Evolutionary conservation across 2,329 filamentous ascomycete genomes (phyloP).

Genomic region (Rasamsonia emersonii): DNA sequence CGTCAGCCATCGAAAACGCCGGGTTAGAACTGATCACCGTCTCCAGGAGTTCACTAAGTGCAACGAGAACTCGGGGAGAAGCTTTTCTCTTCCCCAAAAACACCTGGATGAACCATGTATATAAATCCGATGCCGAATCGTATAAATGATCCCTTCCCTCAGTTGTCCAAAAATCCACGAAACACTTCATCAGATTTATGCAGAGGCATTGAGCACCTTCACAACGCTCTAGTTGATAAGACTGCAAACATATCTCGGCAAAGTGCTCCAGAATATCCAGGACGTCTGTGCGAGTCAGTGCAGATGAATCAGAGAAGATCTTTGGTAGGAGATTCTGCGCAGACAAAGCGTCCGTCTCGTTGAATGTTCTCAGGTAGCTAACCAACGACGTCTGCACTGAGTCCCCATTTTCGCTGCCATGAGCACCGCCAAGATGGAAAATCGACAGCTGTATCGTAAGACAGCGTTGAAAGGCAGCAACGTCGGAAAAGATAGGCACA

Average conservation of each 20-base stretch:
- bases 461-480: slow-evolving; percentile 27
- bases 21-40: slow-evolving; percentile 59
- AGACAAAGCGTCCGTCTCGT: slow-evolving; percentile 30
- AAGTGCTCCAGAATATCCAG: slow-evolving; percentile 40
- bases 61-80: slow-evolving; percentile 60
- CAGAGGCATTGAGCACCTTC: slow-evolving; percentile 63
- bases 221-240: slow-evolving; percentile 59
- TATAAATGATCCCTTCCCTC: slow-evolving; percentile 49
- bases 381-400: slow-evolving; percentile 13
- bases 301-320: slow-evolving; percentile 21
- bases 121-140: slow-evolving; percentile 65
- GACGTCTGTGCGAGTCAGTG: slow-evolving; percentile 26
- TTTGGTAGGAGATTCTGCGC: slow-evolving; percentile 21
- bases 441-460: slow-evolving; percentile 27
- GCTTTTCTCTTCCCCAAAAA: slow-evolving; percentile 60
- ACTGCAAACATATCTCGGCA: slow-evolving; percentile 40
- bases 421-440: slow-evolving; percentile 11
- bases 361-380: slow-evolving; percentile 28
- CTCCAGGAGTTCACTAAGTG: slow-evolving; percentile 61
- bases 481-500: slow-evolving; percentile 21
- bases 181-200: slow-evolving; percentile 58
- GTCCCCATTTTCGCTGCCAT: neutral
- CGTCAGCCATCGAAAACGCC: slow-evolving; percentile 54
- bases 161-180: slow-evolving; percentile 56
- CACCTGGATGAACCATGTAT: slow-evolving; percentile 64